Evolutionary conservation across 495 filamentous ascomycete species (phyloP), one percentile per base, ranked within the genome.

Genomic region (Neurospora africana): DNA sequence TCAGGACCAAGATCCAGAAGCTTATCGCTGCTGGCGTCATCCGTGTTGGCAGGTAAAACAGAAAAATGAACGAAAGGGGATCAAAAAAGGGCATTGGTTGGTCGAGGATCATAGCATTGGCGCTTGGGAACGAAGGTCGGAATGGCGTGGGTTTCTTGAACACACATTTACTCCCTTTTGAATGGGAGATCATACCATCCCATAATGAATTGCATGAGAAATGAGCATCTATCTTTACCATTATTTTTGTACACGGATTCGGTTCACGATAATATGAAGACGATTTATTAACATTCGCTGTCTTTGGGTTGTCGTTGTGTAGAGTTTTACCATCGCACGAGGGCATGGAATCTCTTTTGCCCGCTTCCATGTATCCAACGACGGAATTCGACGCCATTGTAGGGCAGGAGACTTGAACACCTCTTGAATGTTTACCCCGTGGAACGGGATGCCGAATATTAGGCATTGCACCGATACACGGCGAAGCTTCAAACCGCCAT

Each of bases 21-120:
- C 83, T 98, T 76, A 90, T 96, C 71, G 92, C 93, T 33, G 93
- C 94, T 40, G 95, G 95, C 75, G 94, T 98, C 33, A 98, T 98
- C 77, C 87, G 93, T 53, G 84, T 95, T 75, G 93, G 93, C 67
- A 75, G 84, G 78, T 86, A 79, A 84, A 69, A 6, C 15, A 27
- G 27, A 1, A 4, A 65, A 33, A 65, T 15, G 53, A 19, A 35
- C 13, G 30, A 65, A 65, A 65, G 3, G 53, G 53, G 53, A 65
- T 4, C 5, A 19, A 65, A 61, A 65, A 35, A 15, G 53, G 53
- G 15, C 53, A 65, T 65, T 33, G 27, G 53, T 35, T 19, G 53
- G 53, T 33, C 27, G 53, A 33, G 53, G 53, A 33, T 65, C 53
- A 65, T 65, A 65, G 53, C 53, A 65, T 65, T 65, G 53, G 53